Evolutionary conservation across 139 green algal species (phyloP).

Genomic region (Picocystis salinarum): DNA sequence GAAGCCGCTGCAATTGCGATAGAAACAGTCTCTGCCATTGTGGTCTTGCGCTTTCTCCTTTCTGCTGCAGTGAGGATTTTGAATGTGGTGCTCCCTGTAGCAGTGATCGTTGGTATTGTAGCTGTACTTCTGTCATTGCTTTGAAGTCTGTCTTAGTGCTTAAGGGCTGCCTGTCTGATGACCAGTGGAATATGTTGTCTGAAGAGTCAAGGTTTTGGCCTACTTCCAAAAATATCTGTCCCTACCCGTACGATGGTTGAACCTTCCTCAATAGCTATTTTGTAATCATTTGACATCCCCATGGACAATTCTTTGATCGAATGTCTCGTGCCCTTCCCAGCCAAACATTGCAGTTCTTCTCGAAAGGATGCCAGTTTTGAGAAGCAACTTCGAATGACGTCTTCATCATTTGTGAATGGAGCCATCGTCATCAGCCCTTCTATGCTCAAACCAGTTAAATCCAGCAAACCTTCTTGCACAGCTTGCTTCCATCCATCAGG

Average conservation of each 20-base stretch:
- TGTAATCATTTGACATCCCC: not conserved
- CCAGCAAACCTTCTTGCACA: not conserved
- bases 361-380: not conserved
- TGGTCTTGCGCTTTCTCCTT: too few species aligned
- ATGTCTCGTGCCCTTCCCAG: not conserved
- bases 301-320: not conserved
- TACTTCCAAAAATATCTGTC: not conserved
- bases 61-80: too few species aligned
- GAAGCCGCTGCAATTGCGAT: too few species aligned
- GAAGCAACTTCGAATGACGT: not conserved
- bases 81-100: too few species aligned
- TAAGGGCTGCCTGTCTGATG: too few species aligned
- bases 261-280: not conserved
- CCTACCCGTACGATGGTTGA: not conserved
- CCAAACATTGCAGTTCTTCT: not conserved
- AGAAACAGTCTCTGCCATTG: too few species aligned
- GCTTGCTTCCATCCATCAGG: not conserved
- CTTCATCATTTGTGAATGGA: not conserved
- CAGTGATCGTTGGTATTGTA: too few species aligned
- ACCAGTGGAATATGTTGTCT: too few species aligned
- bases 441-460: not conserved
- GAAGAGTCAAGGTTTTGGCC: not conserved
- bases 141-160: too few species aligned
- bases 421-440: constrained; percentile 1
- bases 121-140: too few species aligned